Evolutionary conservation across 345 rosid genomes (phyloP).

Genomic region (Eucalyptus regnans): DNA sequence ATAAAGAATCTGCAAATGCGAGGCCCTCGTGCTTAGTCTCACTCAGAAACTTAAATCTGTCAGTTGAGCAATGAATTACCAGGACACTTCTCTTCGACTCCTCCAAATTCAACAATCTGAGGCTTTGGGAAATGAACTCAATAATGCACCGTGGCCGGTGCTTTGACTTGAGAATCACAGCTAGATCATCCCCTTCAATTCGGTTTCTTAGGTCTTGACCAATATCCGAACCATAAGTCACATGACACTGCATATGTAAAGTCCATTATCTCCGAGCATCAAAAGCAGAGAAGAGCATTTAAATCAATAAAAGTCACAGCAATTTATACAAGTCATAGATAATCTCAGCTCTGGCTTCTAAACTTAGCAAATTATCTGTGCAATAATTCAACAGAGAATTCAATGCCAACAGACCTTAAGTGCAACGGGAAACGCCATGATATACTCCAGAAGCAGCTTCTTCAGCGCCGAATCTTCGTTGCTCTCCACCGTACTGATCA

Average conservation of each 20-base stretch:
- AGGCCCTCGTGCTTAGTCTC: not conserved
- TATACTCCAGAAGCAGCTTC: conserved; percentile 47
- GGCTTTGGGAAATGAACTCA: conserved; percentile 68
- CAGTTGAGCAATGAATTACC: conserved; percentile 23
- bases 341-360: not conserved
- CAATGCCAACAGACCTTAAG: conserved; percentile 44
- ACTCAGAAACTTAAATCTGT: not conserved
- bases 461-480: conserved; percentile 32
- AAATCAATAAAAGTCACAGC: not conserved
- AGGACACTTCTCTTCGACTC: conserved; percentile 39
- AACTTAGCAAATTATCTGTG: not conserved
- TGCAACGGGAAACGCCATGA: conserved; percentile 78
- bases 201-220: conserved; percentile 42
- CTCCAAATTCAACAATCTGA: conserved; percentile 44
- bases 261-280: not conserved
- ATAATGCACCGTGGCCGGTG: conserved; percentile 77
- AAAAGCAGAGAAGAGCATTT: not conserved
- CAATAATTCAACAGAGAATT: not conserved
- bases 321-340: not conserved
- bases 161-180: conserved; percentile 53
- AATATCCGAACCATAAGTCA: conserved; percentile 59
- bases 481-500: conserved; percentile 30
- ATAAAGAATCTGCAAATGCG: not conserved
- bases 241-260: conserved; percentile 65
- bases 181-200: conserved; percentile 72